Percentiles rank a stretch among this genome's conserved stretches.
Evolutionary conservation across 345 rosid genomes (phyloP).

Genomic region (Syzygium grande): DNA sequence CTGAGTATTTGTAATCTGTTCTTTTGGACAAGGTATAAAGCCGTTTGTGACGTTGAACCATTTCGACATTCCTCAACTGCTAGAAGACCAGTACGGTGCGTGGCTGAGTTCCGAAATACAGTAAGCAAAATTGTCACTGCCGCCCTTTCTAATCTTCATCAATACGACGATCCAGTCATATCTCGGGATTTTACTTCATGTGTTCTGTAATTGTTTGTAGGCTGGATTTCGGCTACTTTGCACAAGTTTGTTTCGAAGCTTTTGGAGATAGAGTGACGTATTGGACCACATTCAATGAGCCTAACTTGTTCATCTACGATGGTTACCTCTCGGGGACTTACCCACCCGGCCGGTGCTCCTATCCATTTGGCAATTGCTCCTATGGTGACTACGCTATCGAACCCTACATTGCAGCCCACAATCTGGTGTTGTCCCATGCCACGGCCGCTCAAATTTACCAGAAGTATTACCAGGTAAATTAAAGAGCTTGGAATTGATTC

Average conservation of each 20-base stretch:
- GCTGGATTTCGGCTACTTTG: constrained; percentile 40
- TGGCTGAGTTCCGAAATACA: constrained; percentile 18
- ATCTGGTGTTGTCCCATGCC: constrained; percentile 33
- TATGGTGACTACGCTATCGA: constrained; percentile 39
- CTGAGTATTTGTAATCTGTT: not conserved
- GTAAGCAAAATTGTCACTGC: not conserved
- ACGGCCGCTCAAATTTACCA: constrained; percentile 14
- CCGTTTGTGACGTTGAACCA: constrained; percentile 18
- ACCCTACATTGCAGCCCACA: constrained; percentile 51
- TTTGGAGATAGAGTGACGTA: constrained; percentile 59
- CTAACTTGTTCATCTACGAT: constrained; percentile 15
- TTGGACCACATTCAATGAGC: constrained; percentile 64
- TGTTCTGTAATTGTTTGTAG: constrained; percentile 23
- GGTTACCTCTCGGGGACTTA: constrained; percentile 23
- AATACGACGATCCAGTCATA: constrained; percentile 9
- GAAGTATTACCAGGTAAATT: constrained; percentile 13
- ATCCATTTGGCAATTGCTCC: constrained; percentile 36
- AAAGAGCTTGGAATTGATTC: not conserved
- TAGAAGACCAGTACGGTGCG: constrained; percentile 12
- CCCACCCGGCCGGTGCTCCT: constrained; percentile 46
- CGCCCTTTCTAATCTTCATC: not conserved
- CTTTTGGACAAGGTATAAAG: constrained; percentile 2
- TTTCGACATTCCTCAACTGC: constrained; percentile 11
- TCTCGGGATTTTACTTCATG: not conserved
- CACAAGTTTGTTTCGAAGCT: constrained; percentile 48